phyloP scores from a whole-genome alignment of 2,329 filamentous ascomycete genomes.

The Aspergillus proliferans region DNA sequence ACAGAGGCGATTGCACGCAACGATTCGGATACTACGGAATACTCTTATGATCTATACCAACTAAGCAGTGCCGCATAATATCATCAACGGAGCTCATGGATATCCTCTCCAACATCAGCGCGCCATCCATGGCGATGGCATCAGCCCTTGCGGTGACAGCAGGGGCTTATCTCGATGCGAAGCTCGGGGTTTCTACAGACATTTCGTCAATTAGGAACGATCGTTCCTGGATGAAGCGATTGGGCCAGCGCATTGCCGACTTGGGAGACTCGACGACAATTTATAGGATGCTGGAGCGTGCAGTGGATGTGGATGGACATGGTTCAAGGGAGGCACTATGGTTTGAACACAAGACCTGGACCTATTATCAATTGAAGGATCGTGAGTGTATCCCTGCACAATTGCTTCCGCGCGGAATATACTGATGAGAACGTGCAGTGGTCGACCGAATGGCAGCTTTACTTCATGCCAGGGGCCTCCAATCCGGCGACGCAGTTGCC shows the following conservation, averaged over 20 bases:
- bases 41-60: not conserved
- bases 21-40: no score
- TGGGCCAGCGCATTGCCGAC: conserved; percentile 30
- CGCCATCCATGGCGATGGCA: conserved; percentile 25
- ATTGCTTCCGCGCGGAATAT: not conserved
- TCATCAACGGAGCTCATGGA: conserved; percentile 16
- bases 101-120: conserved; percentile 20
- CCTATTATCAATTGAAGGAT: conserved; percentile 40
- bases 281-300: conserved; percentile 39
- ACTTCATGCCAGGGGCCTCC: conserved; percentile 33
- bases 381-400: conserved; percentile 22
- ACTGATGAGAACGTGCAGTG: conserved; percentile 24
- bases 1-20: not conserved
- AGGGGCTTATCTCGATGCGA: conserved; percentile 41
- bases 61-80: not conserved
- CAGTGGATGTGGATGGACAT: conserved; percentile 34
- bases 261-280: conserved; percentile 36
- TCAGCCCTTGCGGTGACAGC: conserved; percentile 31
- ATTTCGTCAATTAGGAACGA: conserved; percentile 30
- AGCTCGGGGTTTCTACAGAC: conserved; percentile 37
- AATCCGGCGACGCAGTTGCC: conserved; percentile 37
- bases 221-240: conserved; percentile 25
- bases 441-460: conserved; percentile 41
- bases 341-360: conserved; percentile 46
- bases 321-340: conserved; percentile 39